phyloP scores from a whole-genome alignment of 1,139 yeast genomes.

The Yamadazyma pseudoaaseri region DNA sequence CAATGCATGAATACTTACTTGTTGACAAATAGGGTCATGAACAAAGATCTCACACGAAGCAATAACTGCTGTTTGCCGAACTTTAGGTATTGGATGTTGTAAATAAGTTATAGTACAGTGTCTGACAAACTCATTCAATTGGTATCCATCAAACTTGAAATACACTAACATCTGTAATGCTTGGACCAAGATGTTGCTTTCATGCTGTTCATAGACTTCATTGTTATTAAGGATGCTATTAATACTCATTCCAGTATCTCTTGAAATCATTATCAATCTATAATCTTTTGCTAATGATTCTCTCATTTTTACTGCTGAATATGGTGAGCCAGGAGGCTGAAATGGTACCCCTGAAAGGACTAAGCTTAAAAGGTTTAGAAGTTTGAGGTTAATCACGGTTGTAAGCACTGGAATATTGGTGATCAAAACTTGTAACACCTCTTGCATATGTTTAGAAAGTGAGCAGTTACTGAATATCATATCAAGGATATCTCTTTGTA shows the following conservation, averaged over 20 bases:
- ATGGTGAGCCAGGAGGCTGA: slow-evolving; percentile 88
- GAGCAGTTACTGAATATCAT: slow-evolving; percentile 78
- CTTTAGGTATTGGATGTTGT: slow-evolving; percentile 75
- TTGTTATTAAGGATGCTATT: slow-evolving; percentile 37
- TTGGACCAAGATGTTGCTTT: slow-evolving; percentile 56
- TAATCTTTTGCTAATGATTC: slow-evolving; percentile 71
- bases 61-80: slow-evolving; percentile 80
- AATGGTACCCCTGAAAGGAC: slow-evolving; percentile 83
- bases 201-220: slow-evolving; percentile 44
- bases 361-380: slow-evolving; percentile 69
- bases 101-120: slow-evolving; percentile 78
- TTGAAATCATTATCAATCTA: slow-evolving; percentile 67
- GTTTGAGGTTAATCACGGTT: slow-evolving; percentile 65
- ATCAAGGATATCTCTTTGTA: slow-evolving; percentile 79
- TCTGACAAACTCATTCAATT: slow-evolving; percentile 83
- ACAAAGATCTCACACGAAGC: slow-evolving; percentile 80
- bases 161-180: slow-evolving; percentile 72
- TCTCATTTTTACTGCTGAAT: slow-evolving; percentile 60
- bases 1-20: slow-evolving; percentile 80
- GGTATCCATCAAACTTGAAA: slow-evolving; percentile 73
- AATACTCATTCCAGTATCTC: slow-evolving; percentile 55
- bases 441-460: slow-evolving; percentile 74
- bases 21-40: slow-evolving; percentile 81
- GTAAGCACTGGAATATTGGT: slow-evolving; percentile 79
- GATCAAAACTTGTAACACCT: slow-evolving; percentile 66